A percentile compares a stretch with the other conserved stretches of the same genome.
These are phyloP conservation scores for Xylariaceae sp. DNA, from an alignment of 2,329 filamentous ascomycete genomes.

Conservation along the genomic window DNA sequence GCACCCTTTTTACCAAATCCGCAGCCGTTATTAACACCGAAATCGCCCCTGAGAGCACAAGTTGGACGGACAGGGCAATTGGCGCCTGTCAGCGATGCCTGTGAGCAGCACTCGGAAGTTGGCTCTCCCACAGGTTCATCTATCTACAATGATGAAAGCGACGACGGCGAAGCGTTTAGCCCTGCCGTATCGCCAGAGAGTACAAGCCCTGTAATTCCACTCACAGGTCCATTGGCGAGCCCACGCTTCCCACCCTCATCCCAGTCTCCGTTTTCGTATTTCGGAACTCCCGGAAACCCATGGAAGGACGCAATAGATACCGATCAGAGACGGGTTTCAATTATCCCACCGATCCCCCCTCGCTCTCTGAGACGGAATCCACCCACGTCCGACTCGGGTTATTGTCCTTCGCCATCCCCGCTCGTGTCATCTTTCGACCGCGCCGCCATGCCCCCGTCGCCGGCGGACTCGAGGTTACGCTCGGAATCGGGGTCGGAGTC, in stretches of 20 bases:
- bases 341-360: slow-evolving; percentile 12
- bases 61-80: not conserved
- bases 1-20: slow-evolving; percentile 17
- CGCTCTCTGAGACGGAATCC: slow-evolving; percentile 16
- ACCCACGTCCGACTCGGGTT: slow-evolving; percentile 17
- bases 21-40: slow-evolving; percentile 10
- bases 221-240: slow-evolving; percentile 28
- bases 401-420: slow-evolving; percentile 21
- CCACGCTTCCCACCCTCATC: slow-evolving; percentile 20
- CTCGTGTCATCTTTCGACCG: slow-evolving; percentile 15
- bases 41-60: slow-evolving; percentile 9
- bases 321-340: slow-evolving; percentile 5
- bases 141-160: slow-evolving; percentile 17
- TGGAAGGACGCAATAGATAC: slow-evolving; percentile 10
- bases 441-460: slow-evolving; percentile 9
- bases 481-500: slow-evolving; percentile 12
- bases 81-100: not conserved
- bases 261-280: slow-evolving; percentile 7
- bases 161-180: slow-evolving; percentile 14
- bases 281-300: slow-evolving; percentile 7
- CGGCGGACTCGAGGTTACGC: slow-evolving; percentile 11
- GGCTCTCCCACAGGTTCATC: slow-evolving; percentile 24
- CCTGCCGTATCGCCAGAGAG: slow-evolving; percentile 27
- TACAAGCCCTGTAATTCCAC: slow-evolving; percentile 27
- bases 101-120: not conserved